phyloP scores from a whole-genome alignment of 768 basidiomycete species.

The Rhizopogon sp. region DNA sequence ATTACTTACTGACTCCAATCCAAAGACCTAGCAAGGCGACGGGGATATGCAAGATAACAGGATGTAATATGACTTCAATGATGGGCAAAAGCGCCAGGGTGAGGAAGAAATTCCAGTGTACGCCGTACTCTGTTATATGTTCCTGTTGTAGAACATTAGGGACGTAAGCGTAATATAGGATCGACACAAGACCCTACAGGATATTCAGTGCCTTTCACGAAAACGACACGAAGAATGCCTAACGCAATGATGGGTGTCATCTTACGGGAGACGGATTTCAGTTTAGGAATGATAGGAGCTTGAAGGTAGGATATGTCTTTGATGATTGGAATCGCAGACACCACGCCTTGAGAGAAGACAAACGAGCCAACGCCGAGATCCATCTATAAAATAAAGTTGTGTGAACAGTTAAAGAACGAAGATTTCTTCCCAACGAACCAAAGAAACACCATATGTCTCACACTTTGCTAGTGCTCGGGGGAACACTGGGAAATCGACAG shows the following conservation, averaged over 20 bases:
- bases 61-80: conserved; percentile 64
- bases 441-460: conserved; percentile 90
- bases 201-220: conserved; percentile 93
- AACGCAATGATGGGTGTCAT: conserved; percentile 63
- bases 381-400: conserved; percentile 57
- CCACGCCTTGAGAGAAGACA: conserved; percentile 91
- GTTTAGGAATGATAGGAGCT: conserved; percentile 44
- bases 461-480: conserved; percentile 87
- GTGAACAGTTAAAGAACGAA: background rate
- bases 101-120: conserved; percentile 99
- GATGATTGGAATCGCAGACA: conserved; percentile 80
- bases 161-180: background rate
- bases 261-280: conserved; percentile 49
- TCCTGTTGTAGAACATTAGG: conserved; percentile 48
- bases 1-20: conserved; percentile 51
- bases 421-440: conserved; percentile 48
- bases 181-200: conserved; percentile 53
- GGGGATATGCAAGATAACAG: conserved; percentile 51
- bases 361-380: conserved; percentile 97
- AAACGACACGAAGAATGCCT: conserved; percentile 70
- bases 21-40: conserved; percentile 59
- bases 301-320: conserved; percentile 54
- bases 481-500: conserved; percentile 93
- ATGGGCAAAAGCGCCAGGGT: conserved; percentile 81
- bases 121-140: conserved; percentile 93